Percentiles rank a stretch among this genome's conserved stretches.
These are phyloP conservation scores for Cadophora sp. DNA, from an alignment of 2,329 filamentous ascomycete genomes.

Conservation along the genomic window DNA sequence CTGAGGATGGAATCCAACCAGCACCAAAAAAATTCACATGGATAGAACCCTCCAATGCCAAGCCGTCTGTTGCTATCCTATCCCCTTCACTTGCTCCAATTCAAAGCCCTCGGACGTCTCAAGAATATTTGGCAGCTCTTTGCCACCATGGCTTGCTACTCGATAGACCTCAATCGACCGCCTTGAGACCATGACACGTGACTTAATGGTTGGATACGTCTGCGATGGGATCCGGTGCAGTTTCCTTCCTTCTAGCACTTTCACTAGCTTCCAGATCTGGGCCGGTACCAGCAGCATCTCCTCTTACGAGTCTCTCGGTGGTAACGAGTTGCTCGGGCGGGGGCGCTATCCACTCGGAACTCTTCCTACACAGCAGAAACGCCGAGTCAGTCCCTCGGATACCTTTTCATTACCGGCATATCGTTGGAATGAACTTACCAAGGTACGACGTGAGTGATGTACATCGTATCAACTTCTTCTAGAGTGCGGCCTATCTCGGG, in stretches of 20 bases:
- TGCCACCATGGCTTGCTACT: too few species aligned
- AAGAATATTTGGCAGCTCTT: background rate
- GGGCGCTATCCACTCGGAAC: constrained; percentile 30
- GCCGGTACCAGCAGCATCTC: constrained; percentile 22
- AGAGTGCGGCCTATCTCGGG: constrained; percentile 25
- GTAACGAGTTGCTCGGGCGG: constrained; percentile 30
- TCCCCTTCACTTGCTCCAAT: too few species aligned
- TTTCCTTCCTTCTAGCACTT: constrained; percentile 28
- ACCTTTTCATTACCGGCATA: background rate
- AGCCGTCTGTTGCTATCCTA: too few species aligned
- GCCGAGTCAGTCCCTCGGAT: background rate
- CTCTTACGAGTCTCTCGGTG: constrained; percentile 29
- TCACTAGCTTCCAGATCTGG: constrained; percentile 28
- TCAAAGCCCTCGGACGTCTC: too few species aligned
- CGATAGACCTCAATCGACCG: too few species aligned
- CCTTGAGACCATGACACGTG: too few species aligned
- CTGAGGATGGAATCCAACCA: background rate
- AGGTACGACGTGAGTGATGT: constrained; percentile 33
- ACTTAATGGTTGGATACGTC: too few species aligned
- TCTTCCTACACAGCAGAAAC: constrained; percentile 20
- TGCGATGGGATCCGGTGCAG: constrained; percentile 6
- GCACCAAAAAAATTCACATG: too few species aligned
- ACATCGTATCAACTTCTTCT: constrained; percentile 38
- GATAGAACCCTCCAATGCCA: too few species aligned
- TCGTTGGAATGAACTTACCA: background rate